Evolutionary conservation across 345 rosid genomes (phyloP).

Genomic region (Cardamine occulta): DNA sequence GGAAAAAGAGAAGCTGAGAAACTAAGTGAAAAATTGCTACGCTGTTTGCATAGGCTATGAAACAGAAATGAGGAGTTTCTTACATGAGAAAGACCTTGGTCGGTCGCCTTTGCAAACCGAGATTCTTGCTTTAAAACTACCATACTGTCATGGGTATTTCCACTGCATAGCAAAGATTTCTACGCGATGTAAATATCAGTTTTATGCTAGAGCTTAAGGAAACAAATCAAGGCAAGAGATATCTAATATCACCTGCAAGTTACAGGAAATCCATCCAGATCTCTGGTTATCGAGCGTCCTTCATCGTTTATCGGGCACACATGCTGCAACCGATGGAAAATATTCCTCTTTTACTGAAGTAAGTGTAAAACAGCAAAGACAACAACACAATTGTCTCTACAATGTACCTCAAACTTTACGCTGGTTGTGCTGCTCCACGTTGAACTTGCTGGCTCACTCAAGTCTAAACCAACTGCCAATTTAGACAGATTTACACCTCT

Average conservation of each 20-base stretch:
- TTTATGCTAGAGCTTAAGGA: slow-evolving; percentile 18
- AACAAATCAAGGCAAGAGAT: slow-evolving; percentile 27
- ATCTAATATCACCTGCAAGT: slow-evolving; percentile 75
- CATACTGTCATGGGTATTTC: slow-evolving; percentile 79
- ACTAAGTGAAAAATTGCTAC: background rate
- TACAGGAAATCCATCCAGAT: slow-evolving; percentile 83
- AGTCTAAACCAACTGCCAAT: slow-evolving; percentile 76
- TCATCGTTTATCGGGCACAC: slow-evolving; percentile 83
- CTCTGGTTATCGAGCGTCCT: slow-evolving; percentile 81
- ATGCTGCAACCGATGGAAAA: slow-evolving; percentile 54
- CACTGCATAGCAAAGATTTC: slow-evolving; percentile 62
- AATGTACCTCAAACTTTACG: slow-evolving; percentile 78
- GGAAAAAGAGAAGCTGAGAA: background rate
- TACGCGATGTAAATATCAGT: slow-evolving; percentile 40
- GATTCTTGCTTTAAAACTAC: slow-evolving; percentile 96
- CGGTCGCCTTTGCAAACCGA: slow-evolving; percentile 73
- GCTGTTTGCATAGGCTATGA: background rate
- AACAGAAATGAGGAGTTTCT: slow-evolving; percentile 28
- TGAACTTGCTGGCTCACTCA: slow-evolving; percentile 81
- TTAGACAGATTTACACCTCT: slow-evolving; percentile 92
- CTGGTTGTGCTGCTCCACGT: slow-evolving; percentile 91
- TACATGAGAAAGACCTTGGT: slow-evolving; percentile 87
- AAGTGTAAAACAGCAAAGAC: slow-evolving; percentile 2
- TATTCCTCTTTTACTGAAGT: background rate
- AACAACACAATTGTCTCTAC: background rate